Base-by-base conservation (phyloP, 2,329 filamentous ascomycete genomes). In the Cercospora canescens region DNA sequence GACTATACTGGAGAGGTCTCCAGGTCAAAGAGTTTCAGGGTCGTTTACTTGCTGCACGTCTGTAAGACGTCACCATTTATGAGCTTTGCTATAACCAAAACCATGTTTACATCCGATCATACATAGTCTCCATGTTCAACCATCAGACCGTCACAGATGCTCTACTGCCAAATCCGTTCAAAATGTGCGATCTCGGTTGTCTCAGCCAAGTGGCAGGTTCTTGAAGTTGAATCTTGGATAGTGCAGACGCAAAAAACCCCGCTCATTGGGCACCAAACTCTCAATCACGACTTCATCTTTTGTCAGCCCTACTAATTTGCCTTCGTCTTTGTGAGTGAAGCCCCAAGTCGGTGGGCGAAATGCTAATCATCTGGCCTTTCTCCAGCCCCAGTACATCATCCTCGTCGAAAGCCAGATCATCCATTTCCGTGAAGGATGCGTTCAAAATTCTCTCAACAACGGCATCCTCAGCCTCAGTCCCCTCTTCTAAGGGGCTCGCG, bases 141-240 rank as follows among this genome's bases (percentile, higher is more conserved):
- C n/a, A n/a, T n/a, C n/a, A n/a, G n/a, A n/a, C n/a, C n/a, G n/a
- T n/a, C n/a, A n/a, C n/a, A n/a, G n/a, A n/a, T n/a, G n/a, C 3
- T 35, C 8, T 5, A 35, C 32, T 35, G 8, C 14, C 32, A 12
- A 35, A 11, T 35, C 14, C 8, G 14, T 35, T 2, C 14, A 11
- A 12, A 8, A 35, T 35, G 32, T 35, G 8, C 32, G 8, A 35
- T 2, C 32, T 35, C 32, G 8, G 14, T 4, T 11, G 9, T 9
- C 24, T 56, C n/a, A 60, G 14, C 45, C 21, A 5, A 50, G 39
- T 18, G 60, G 48, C 39, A 64, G 24, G 12, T 69, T 62, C 63
- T 70, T 69, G 62, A 69, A 70, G 60, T 70, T 71, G 65, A 71
- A 69, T 28, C 69, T 57, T 7, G 67, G 69, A 37, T 65, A 69